Evolutionary conservation across 257 asterid species (phyloP), one percentile per base, ranked within the genome.

Genomic region (Haberlea rhodopensis): DNA sequence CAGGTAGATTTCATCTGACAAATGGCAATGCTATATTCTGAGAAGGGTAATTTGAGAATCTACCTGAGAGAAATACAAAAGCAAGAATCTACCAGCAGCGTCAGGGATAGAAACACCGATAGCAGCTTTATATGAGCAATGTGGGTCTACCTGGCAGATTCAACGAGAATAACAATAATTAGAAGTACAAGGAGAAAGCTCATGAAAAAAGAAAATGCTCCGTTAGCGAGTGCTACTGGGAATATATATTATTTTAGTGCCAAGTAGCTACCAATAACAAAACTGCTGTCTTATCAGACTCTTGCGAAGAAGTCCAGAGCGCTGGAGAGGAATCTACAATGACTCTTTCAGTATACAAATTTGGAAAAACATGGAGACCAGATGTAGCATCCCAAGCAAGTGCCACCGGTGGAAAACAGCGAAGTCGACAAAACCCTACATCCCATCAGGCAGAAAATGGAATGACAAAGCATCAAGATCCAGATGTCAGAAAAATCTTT

Each of bases 351-450:
- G 92, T 84, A 79, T 78, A 70, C 78, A 90, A 73, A 80, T 94
- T 94, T 65, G 99, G 99, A 73, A 81, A 90, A 51, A 94, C 81
- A 55, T 87, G 96, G 63, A 94, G 86, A 75, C 99, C 97, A 62
- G 99, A 90, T 68, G 87, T 84, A 43, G 76, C 73, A 79, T 94
- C 99, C 97, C 97, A 94, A 79, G 94, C 96, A 75, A 94, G 86
- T 62, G 95, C 97, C 64, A 87, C 95, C 48, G 99, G 97, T 45
- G 99, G 99, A 76, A 92, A 92, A 79, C 99, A 92, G 53, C 96
- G 94, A 68, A 86, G 88, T 80, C 73, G 83, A 73, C 99, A 94
- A 62, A 94, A 83, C 69, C 83, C 99, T 94, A 81, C 84, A 82
- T 58, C 62, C 48, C 66, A 66, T 49, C 61, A 54, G 43, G 68